phyloP scores from a whole-genome alignment of 2,329 filamentous ascomycete genomes.

The Zalaria sp. region DNA sequence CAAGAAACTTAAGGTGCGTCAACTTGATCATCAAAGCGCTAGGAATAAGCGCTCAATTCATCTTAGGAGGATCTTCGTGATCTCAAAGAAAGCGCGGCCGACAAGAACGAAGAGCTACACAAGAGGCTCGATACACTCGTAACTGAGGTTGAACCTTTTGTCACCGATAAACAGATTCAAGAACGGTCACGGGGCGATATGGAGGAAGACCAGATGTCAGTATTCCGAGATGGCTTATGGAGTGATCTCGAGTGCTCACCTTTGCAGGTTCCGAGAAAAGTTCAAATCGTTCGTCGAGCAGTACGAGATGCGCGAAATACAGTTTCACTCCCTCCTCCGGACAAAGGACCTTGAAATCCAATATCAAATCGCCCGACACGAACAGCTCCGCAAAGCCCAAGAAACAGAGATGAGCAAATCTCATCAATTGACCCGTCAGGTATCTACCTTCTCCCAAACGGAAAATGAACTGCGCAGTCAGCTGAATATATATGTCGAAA shows the following conservation, averaged over 20 bases:
- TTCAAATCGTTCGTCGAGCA: conserved; percentile 95
- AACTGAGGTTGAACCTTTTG: conserved; percentile 73
- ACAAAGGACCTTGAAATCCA: conserved; percentile 95
- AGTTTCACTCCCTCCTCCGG: conserved; percentile 82
- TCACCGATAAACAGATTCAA: conserved; percentile 73
- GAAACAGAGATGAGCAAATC: conserved; percentile 69
- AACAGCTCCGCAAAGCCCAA: conserved; percentile 78
- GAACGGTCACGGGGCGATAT: conserved; percentile 71
- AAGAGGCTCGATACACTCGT: conserved; percentile 69
- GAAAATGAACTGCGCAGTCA: conserved; percentile 88
- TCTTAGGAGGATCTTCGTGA: conserved; percentile 81
- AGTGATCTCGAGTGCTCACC: neutral
- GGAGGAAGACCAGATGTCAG: conserved; percentile 79
- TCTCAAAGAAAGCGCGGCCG: conserved; percentile 71
- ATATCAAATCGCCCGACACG: conserved; percentile 74
- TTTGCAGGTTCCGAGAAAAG: conserved; percentile 49
- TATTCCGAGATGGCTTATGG: conserved; percentile 6
- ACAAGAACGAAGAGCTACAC: conserved; percentile 70
- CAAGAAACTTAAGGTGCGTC: conserved; percentile 82
- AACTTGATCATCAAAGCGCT: conserved; percentile 5
- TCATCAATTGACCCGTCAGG: conserved; percentile 76
- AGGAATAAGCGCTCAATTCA: conserved; percentile 7
- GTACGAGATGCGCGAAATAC: conserved; percentile 86
- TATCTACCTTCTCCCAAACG: conserved; percentile 90
- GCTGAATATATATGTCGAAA: conserved; percentile 96